Evolutionary conservation across 208 protist species (phyloP).

Genomic region (Endotrypanum monterogeii): DNA sequence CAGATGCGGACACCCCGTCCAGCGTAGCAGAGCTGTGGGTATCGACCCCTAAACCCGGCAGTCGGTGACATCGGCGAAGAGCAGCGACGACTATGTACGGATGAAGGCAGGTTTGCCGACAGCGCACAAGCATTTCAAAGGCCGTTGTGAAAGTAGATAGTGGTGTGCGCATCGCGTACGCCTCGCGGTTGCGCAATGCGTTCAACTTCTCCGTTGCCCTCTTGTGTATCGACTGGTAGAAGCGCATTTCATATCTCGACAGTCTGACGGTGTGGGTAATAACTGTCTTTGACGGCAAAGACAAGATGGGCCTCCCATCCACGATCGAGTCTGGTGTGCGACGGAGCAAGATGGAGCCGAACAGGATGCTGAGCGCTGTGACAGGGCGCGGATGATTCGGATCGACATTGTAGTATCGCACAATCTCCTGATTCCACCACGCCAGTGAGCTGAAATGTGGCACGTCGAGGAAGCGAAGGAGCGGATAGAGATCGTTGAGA

Average conservation of each 20-base stretch:
- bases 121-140: slow-evolving; percentile 88
- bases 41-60: neutral
- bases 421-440: slow-evolving; percentile 79
- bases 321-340: slow-evolving; percentile 56
- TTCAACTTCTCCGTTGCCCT: slow-evolving; percentile 56
- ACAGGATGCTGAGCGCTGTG: slow-evolving; percentile 56
- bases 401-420: slow-evolving; percentile 50
- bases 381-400: slow-evolving; percentile 46
- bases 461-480: slow-evolving; percentile 68
- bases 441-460: slow-evolving; percentile 55
- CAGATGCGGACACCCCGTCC: neutral
- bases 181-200: slow-evolving; percentile 20
- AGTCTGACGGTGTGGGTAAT: slow-evolving; percentile 35
- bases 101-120: slow-evolving; percentile 84
- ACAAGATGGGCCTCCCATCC: slow-evolving; percentile 48
- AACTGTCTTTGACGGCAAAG: slow-evolving; percentile 46
- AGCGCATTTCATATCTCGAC: slow-evolving; percentile 39
- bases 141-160: slow-evolving; percentile 58
- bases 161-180: slow-evolving; percentile 9
- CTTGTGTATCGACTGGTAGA: slow-evolving; percentile 55
- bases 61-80: slow-evolving; percentile 35
- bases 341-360: slow-evolving; percentile 58
- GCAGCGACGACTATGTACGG: slow-evolving; percentile 80
- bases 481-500: slow-evolving; percentile 70
- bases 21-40: neutral